A percentile compares a stretch with the other conserved stretches of the same genome.
Evolutionary conservation across 495 filamentous ascomycete genomes (phyloP).

Genomic region (Aspergillus steynii): DNA sequence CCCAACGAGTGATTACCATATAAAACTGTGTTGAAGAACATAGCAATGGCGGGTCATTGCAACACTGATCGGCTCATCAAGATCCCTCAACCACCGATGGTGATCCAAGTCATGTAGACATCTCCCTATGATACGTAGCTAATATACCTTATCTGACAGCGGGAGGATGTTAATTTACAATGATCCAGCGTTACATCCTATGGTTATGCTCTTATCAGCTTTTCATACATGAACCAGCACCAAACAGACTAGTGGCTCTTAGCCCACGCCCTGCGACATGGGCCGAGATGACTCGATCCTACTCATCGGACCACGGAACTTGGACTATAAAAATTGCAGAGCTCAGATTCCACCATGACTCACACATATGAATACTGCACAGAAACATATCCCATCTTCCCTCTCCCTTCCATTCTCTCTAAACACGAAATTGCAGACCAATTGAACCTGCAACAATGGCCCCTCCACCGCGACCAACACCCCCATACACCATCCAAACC

Average conservation of each 20-base stretch:
- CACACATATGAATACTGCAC: neutral
- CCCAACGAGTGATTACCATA: too few species aligned
- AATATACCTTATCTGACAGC: too few species aligned
- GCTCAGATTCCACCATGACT: neutral
- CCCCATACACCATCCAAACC: neutral
- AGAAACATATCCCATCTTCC: too few species aligned
- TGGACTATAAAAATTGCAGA: neutral
- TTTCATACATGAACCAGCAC: neutral
- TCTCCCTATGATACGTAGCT: too few species aligned
- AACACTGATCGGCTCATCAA: too few species aligned
- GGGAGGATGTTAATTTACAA: too few species aligned
- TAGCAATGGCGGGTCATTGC: too few species aligned
- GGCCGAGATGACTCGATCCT: neutral
- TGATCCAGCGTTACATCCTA: too few species aligned
- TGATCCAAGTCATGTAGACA: too few species aligned
- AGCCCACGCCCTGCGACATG: neutral
- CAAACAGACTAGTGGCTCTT: neutral
- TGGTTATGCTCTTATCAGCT: neutral
- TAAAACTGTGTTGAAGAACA: too few species aligned
- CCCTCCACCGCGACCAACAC: too few species aligned
- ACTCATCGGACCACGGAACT: neutral
- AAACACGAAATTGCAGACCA: neutral
- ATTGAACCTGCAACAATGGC: neutral
- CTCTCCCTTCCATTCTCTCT: neutral
- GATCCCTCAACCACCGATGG: too few species aligned